Evolutionary conservation across 257 asterid species (phyloP), one percentile per base, ranked within the genome.

Genomic region (Solanum chmielewskii): DNA sequence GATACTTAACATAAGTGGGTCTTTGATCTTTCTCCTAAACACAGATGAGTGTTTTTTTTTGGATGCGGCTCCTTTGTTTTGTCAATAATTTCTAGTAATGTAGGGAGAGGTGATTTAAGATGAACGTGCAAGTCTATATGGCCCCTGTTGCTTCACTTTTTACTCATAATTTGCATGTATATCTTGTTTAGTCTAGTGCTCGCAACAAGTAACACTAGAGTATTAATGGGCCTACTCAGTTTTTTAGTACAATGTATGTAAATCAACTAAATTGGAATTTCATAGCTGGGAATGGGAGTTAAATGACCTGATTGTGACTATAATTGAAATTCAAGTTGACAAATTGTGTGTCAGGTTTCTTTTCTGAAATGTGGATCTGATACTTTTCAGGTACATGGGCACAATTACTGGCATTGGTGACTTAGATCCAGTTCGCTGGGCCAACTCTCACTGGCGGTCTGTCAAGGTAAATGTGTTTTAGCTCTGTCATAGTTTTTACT

Each of bases 361-460:
- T 88, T 77, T 89, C 41, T 88, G 77, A 87, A 45, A 74, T 86
- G 42, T 89, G 86, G 77, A n/a, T 78, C 25, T 86, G 90, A 83
- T 60, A 49, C 75, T 71, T 75, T 88, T 86, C 93, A 96, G 99
- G 89, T 96, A 96, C 89, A 96, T 96, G 99, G 99, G 99, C 37
- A 96, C 99, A 16, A 94, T 96, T 84, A 96, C 99, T 86, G 99
- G 98, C 62, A 94, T 96, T 83, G 96, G 98, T 59, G 99, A 95
- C 93, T 91, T 94, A 85, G 99, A 96, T 89, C 89, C 95, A 45
- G 98, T 93, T 87, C 98, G 99, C 87, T 96, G 99, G 99, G 90
- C 95, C 35, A 96, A 96, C 88, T 96, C 99, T 85, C 98, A 96
- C 89, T 96, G 99, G 99, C 95, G 98, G 64, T 96, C 99, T 70